Evolutionary conservation across 2,329 filamentous ascomycete genomes (phyloP).

Genomic region (Gnomoniopsis smithogilvyi): DNA sequence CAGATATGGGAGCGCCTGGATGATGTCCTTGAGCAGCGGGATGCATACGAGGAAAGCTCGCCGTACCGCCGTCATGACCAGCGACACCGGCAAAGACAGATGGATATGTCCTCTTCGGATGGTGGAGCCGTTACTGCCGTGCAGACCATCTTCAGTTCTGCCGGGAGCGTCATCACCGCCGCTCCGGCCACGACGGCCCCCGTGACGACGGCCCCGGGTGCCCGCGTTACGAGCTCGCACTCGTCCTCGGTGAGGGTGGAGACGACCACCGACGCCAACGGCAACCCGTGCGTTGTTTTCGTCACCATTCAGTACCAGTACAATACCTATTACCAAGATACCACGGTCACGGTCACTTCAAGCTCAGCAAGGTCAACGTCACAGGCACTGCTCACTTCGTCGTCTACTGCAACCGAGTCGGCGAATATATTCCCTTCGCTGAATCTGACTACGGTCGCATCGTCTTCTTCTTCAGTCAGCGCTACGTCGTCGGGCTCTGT

Average conservation of each 20-base stretch:
- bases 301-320: neutral
- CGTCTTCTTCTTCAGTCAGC: no score
- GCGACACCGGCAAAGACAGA: neutral
- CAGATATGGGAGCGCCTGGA: conserved; percentile 6
- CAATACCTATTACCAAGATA: no score
- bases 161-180: neutral
- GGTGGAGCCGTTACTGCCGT: neutral
- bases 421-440: no score
- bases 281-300: neutral
- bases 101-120: neutral
- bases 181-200: neutral
- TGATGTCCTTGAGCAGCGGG: neutral
- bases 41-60: neutral
- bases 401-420: no score
- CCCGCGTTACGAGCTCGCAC: neutral
- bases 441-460: no score
- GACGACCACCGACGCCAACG: neutral
- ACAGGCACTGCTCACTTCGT: no score
- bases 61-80: neutral
- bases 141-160: neutral
- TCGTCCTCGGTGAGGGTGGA: neutral
- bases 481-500: no score
- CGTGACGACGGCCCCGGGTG: neutral
- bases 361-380: no score
- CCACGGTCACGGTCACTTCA: neutral